Percentiles rank a stretch among this genome's conserved stretches.
phyloP scores from a whole-genome alignment of 768 basidiomycete species.

The Pulveroboletus sp. region DNA sequence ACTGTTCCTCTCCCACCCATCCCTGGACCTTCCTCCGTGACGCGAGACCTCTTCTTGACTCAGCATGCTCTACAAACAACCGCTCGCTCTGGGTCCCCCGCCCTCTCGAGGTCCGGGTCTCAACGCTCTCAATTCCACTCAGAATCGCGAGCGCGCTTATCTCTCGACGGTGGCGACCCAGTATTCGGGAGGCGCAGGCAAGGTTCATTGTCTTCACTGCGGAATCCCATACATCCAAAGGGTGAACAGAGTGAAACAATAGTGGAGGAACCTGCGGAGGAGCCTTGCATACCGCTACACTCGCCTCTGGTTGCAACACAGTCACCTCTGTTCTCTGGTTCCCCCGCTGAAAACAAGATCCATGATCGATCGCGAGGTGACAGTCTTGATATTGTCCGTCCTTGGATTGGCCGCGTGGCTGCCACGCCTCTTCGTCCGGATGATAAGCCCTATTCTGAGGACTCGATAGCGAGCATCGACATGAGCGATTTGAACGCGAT shows the following conservation, averaged over 20 bases:
- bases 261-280: conserved; percentile 14
- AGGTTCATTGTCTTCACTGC: conserved; percentile 27
- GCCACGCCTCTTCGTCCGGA: neutral
- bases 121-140: conserved; percentile 16
- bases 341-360: conserved; percentile 5
- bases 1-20: conserved; percentile 58
- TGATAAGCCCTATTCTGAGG: conserved; percentile 10
- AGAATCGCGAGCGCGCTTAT: conserved; percentile 15
- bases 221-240: conserved; percentile 17
- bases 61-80: conserved; percentile 29
- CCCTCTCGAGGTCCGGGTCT: conserved; percentile 17
- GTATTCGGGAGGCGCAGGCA: conserved; percentile 19
- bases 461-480: conserved; percentile 27
- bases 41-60: conserved; percentile 42
- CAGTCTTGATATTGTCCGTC: conserved; percentile 20
- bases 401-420: conserved; percentile 14
- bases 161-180: conserved; percentile 12
- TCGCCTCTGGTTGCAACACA: neutral
- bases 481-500: conserved; percentile 31
- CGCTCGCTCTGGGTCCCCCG: conserved; percentile 20
- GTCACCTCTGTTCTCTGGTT: conserved; percentile 4
- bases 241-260: conserved; percentile 14
- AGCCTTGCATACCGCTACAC: neutral
- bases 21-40: conserved; percentile 58
- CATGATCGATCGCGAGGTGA: conserved; percentile 11